Evolutionary conservation across 305 asterid species (phyloP), one percentile per base, ranked within the genome.

Genomic region (Fraxinus nigra): DNA sequence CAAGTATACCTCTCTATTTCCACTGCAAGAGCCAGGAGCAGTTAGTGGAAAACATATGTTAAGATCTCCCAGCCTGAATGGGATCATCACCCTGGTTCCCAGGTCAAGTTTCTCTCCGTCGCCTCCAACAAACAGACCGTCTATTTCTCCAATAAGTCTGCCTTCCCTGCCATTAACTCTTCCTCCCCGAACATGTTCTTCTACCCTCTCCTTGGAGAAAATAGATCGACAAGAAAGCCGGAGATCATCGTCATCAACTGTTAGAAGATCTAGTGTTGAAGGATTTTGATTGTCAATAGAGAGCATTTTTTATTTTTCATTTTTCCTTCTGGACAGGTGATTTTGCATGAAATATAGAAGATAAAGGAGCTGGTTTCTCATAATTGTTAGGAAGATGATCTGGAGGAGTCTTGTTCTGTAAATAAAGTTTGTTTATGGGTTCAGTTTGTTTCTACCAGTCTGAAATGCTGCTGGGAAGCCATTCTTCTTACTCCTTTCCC

Each of bases 1-100:
- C 93, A 96, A 94, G 87, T 92, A 87, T 43, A 90, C 98, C 11
- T 92, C 98, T 35, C 88, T 97, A 80, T 96, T 94, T 81, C 99
- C 98, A 37, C 87, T 94, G 79, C 98, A 96, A 82, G 97, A 94
- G 74, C 99, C 99, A 1, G 89, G 97, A 40, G 74, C 92, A 24
- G 82, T 92, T 35, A 86, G 90, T 78, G 94, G 92, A 84, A 93
- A 92, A 85, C 86, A 89, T 79, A 93, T 96, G 94, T 82, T 84
- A 28, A 92, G 91, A 83, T 96, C 98, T 1, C 94, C 97, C 28
- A 96, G 99, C 86, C 82, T 96, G 76, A 94, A 92, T 37, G 95
- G 94, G 81, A 94, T 93, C 69, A 79, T 92, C 74, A 81, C 90
- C 26, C 89, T 89, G 4, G 83, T 90, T 34, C 91, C 94, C 14